Evolutionary conservation across 2,329 filamentous ascomycete genomes (phyloP), one percentile per base, ranked within the genome.

Genomic region (Clathrospora elynae): DNA sequence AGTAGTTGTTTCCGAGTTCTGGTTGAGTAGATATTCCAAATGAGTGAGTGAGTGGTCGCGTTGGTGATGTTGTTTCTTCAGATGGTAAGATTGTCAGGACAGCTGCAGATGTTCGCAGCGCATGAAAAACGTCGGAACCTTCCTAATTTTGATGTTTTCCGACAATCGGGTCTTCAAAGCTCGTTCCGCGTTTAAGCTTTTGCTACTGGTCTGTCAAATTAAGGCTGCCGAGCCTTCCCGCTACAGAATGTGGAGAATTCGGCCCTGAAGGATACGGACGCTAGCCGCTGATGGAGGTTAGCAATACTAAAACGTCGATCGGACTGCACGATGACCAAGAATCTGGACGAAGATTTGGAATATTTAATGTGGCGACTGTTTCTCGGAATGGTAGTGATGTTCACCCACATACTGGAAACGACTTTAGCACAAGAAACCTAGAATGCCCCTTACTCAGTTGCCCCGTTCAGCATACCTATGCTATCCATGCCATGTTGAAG

Each of bases 401-500:
- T 23, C 5, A 17, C 9, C 20, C 14, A 26, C 23, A 16, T 11
- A 40, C 30, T 25, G 12, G n/a, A 20, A 18, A 12, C 13, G 29
- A 25, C 8, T 46, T 29, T 36, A 41, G 6, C 31, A 32, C 33
- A 37, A 28, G 11, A 25, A 26, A 26, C 20, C 16, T 24, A 33
- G 12, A 14, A 22, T 22, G 6, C 6, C 10, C 20, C 43, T 42
- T 28, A 42, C 38, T 46, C 38, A 25, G 24, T 11, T 17, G 17
- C 33, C 25, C 31, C 22, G 23, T 38, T 19, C 26, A 34, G 12
- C 42, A 24, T 22, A n/a, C n/a, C n/a, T n/a, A 24, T 28, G 31
- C 41, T 41, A 18, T 26, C 20, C 35, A 13, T 40, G 20, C 55
- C 51, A 50, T 62, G 59, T 62, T 62, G 59, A 62, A 62, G 38